Conservation (phyloP, 192 early-diverging fungal genomes). For the Coemansia sp. region DNA sequence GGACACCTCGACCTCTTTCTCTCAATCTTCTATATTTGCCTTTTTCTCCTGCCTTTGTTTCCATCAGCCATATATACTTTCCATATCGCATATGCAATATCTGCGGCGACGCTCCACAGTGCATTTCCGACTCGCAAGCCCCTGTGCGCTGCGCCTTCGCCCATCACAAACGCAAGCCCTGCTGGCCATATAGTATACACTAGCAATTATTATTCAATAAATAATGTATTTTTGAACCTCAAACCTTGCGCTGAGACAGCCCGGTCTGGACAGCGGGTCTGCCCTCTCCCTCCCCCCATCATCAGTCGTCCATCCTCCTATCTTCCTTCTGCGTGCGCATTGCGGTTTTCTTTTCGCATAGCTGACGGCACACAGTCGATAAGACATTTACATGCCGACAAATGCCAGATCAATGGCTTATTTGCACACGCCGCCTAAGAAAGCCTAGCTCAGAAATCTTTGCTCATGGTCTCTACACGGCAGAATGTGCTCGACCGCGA, state of each 20-base stretch:
- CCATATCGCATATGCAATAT: not conserved
- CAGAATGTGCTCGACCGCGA: too few relatives aligned
- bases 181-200: not conserved
- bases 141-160: not conserved
- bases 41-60: not conserved
- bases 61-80: not conserved
- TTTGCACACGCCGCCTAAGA: too few relatives aligned
- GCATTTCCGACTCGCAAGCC: not conserved
- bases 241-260: not conserved
- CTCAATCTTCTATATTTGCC: not conserved
- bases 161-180: not conserved
- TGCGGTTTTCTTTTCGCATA: too few relatives aligned
- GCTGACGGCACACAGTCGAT: too few relatives aligned
- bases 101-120: not conserved
- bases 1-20: constrained; percentile 6
- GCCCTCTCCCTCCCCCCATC: too few relatives aligned
- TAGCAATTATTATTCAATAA: not conserved
- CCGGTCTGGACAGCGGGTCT: too few relatives aligned
- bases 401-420: too few relatives aligned
- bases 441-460: too few relatives aligned
- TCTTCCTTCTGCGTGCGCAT: too few relatives aligned
- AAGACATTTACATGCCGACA: too few relatives aligned
- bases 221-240: not conserved
- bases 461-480: too few relatives aligned
- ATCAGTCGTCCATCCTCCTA: too few relatives aligned